Percentiles rank a stretch among this genome's conserved stretches.
phyloP scores from a whole-genome alignment of 2,329 filamentous ascomycete genomes.

The Stemphylium vesicarium region DNA sequence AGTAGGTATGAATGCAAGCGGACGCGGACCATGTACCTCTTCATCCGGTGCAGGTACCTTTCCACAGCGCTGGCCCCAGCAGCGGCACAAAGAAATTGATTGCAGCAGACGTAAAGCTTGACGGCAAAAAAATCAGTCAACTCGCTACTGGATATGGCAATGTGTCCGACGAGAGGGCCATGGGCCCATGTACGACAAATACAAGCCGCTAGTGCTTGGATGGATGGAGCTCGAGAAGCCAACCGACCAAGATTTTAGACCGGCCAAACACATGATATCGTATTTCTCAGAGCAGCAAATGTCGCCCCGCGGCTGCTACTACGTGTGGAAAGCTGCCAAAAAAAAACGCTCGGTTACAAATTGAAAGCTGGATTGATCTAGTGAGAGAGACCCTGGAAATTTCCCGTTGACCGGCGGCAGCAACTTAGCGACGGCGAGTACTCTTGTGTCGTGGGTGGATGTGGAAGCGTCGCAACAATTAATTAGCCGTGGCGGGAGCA shows the following conservation, averaged over 20 bases:
- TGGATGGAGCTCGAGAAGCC: slow-evolving; percentile 20
- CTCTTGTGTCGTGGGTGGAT: slow-evolving; percentile 14
- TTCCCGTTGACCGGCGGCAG: slow-evolving; percentile 32
- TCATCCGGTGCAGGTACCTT: slow-evolving; percentile 47
- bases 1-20: slow-evolving; percentile 35
- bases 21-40: slow-evolving; percentile 41
- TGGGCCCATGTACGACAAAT: slow-evolving; percentile 22
- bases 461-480: slow-evolving; percentile 31
- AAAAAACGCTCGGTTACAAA: slow-evolving; percentile 17
- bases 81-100: slow-evolving; percentile 39
- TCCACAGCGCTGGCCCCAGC: slow-evolving; percentile 25
- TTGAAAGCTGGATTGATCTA: background rate
- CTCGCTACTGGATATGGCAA: slow-evolving; percentile 33
- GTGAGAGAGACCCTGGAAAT: slow-evolving; percentile 6
- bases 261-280: slow-evolving; percentile 26
- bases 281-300: background rate
- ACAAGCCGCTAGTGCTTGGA: slow-evolving; percentile 23
- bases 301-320: slow-evolving; percentile 15
- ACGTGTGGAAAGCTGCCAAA: background rate
- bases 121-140: slow-evolving; percentile 17
- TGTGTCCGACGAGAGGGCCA: slow-evolving; percentile 29
- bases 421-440: slow-evolving; percentile 18
- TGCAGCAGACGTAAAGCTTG: slow-evolving; percentile 29
- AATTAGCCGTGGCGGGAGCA: slow-evolving; percentile 46
- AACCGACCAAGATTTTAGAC: slow-evolving; percentile 18